Evolutionary conservation across 345 rosid genomes (phyloP).

Genomic region (Eucalyptus brandiana): DNA sequence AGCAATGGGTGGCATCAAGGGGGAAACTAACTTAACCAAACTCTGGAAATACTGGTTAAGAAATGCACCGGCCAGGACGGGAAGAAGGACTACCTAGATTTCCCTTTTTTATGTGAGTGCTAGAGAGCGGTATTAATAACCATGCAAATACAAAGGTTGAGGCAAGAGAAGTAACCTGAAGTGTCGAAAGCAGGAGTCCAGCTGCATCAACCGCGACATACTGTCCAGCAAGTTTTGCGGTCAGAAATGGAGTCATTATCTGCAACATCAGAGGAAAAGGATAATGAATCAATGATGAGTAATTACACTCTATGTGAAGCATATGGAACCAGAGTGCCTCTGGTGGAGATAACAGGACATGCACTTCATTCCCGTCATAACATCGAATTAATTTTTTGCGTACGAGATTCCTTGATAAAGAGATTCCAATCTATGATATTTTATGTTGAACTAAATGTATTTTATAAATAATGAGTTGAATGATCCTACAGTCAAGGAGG

Average conservation of each 20-base stretch:
- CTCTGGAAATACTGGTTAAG: constrained; percentile 65
- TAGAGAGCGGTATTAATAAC: background rate
- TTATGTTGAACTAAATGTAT: background rate
- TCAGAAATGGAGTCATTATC: constrained; percentile 88
- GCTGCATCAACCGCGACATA: constrained; percentile 77
- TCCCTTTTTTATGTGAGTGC: background rate
- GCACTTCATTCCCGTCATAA: background rate
- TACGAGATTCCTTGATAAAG: background rate
- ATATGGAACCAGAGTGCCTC: background rate
- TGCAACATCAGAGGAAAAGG: constrained; percentile 8
- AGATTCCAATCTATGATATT: background rate
- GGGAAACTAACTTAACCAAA: constrained; percentile 65
- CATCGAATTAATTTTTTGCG: background rate
- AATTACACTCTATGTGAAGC: background rate
- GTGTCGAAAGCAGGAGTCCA: constrained; percentile 57
- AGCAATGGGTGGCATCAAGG: constrained; percentile 76
- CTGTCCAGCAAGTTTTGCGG: constrained; percentile 78
- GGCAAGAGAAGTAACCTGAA: constrained; percentile 40
- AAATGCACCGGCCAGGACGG: constrained; percentile 75
- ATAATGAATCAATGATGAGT: background rate
- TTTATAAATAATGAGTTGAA: background rate
- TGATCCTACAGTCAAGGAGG: background rate
- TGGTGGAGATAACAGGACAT: background rate
- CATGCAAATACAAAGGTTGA: background rate
- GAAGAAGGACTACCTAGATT: constrained; percentile 78